These are phyloP conservation scores for Stachybotrys chlorohalonatus DNA, from an alignment of 2,329 filamentous ascomycete genomes.

Conservation along the genomic window DNA sequence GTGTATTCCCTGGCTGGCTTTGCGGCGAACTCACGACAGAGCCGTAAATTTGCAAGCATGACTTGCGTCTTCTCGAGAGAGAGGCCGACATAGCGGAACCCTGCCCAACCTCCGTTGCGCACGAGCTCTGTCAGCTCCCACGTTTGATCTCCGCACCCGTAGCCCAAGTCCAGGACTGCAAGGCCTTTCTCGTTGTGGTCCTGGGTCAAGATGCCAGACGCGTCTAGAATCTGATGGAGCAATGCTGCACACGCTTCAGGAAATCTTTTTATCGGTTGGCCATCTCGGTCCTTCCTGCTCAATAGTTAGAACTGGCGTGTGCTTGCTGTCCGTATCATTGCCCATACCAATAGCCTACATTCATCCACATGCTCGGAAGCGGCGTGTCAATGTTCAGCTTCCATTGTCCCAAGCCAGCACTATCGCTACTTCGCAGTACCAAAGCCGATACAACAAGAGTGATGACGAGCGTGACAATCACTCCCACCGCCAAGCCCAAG, in stretches of 20 bases:
- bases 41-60: slow-evolving; percentile 20
- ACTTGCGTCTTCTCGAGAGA: slow-evolving; percentile 39
- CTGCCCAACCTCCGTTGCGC: slow-evolving; percentile 7
- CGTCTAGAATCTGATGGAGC: slow-evolving; percentile 34
- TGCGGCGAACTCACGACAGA: slow-evolving; percentile 13
- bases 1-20: not conserved
- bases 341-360: slow-evolving; percentile 50
- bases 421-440: slow-evolving; percentile 16
- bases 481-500: slow-evolving; percentile 17
- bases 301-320: not conserved
- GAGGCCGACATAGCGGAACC: slow-evolving; percentile 41
- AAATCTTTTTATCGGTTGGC: slow-evolving; percentile 23
- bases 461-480: slow-evolving; percentile 9
- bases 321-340: slow-evolving; percentile 2
- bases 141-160: slow-evolving; percentile 51
- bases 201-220: slow-evolving; percentile 25
- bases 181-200: slow-evolving; percentile 8
- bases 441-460: slow-evolving; percentile 6
- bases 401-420: slow-evolving; percentile 46
- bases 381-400: slow-evolving; percentile 41
- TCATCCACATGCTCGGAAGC: slow-evolving; percentile 51
- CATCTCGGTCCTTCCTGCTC: slow-evolving; percentile 20
- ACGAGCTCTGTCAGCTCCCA: slow-evolving; percentile 29
- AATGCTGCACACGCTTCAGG: slow-evolving; percentile 39
- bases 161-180: slow-evolving; percentile 43